phyloP scores from a whole-genome alignment of 2,329 filamentous ascomycete species.

The Ophiostoma tasmaniense region DNA sequence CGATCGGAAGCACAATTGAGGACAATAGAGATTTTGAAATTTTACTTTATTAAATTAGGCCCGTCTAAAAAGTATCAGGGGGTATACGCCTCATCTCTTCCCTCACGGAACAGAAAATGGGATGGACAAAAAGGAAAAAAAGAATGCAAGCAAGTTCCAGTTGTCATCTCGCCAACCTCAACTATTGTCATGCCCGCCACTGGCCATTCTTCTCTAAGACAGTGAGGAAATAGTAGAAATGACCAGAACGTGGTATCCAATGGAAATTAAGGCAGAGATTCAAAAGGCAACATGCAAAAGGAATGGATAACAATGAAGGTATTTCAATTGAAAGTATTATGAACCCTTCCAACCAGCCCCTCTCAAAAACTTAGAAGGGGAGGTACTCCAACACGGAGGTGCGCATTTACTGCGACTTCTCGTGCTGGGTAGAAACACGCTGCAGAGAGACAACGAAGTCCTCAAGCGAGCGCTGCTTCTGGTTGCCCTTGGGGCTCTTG shows the following conservation, averaged over 20 bases:
- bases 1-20: neutral
- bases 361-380: slow-evolving; percentile 13
- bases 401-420: slow-evolving; percentile 64
- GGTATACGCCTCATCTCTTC: slow-evolving; percentile 23
- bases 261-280: neutral
- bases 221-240: neutral
- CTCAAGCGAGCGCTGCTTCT: slow-evolving; percentile 77
- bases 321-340: slow-evolving; percentile 3
- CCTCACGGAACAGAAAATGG: slow-evolving; percentile 26
- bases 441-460: slow-evolving; percentile 87
- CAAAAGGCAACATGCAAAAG: neutral
- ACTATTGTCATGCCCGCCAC: neutral
- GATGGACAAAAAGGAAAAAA: slow-evolving; percentile 25
- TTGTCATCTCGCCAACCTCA: neutral
- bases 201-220: neutral
- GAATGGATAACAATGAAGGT: neutral
- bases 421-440: slow-evolving; percentile 84
- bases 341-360: slow-evolving; percentile 18
- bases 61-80: slow-evolving; percentile 11
- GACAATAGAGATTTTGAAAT: neutral
- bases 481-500: slow-evolving; percentile 70
- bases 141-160: neutral
- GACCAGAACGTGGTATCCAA: neutral
- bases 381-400: neutral
- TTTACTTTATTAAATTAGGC: slow-evolving; percentile 11